These are phyloP conservation scores for Durio zibethinus DNA, from an alignment of 345 rosid species.

Conservation along the genomic window DNA sequence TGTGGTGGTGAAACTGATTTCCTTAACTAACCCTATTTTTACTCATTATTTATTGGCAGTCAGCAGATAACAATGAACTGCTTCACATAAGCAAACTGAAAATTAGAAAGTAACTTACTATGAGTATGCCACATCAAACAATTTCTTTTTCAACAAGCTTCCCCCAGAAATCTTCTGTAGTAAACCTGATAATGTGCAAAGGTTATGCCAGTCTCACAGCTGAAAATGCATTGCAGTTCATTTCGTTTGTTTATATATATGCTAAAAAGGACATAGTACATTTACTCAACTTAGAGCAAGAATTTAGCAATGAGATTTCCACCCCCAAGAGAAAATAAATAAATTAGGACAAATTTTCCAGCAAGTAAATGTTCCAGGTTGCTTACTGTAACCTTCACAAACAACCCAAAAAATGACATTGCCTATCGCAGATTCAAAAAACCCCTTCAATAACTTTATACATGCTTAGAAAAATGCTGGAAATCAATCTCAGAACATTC, in stretches of 20 bases:
- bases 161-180: constrained; percentile 77
- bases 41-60: background rate
- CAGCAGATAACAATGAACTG: background rate
- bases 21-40: background rate
- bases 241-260: too few species aligned
- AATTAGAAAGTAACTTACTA: constrained; percentile 44
- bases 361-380: background rate
- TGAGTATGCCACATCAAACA: constrained; percentile 72
- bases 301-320: background rate
- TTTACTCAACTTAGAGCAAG: background rate
- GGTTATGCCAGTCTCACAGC: constrained; percentile 4
- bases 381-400: background rate
- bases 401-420: constrained; percentile 5
- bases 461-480: background rate
- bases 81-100: background rate
- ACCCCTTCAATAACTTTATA: background rate
- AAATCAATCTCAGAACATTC: background rate
- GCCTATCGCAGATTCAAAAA: background rate
- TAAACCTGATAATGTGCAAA: constrained; percentile 51
- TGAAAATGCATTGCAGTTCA: background rate
- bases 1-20: background rate
- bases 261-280: background rate
- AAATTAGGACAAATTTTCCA: background rate
- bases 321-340: background rate
- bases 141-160: constrained; percentile 49